phyloP scores from a whole-genome alignment of 2,329 filamentous ascomycete species.

The Furcasterigmium sp. region DNA sequence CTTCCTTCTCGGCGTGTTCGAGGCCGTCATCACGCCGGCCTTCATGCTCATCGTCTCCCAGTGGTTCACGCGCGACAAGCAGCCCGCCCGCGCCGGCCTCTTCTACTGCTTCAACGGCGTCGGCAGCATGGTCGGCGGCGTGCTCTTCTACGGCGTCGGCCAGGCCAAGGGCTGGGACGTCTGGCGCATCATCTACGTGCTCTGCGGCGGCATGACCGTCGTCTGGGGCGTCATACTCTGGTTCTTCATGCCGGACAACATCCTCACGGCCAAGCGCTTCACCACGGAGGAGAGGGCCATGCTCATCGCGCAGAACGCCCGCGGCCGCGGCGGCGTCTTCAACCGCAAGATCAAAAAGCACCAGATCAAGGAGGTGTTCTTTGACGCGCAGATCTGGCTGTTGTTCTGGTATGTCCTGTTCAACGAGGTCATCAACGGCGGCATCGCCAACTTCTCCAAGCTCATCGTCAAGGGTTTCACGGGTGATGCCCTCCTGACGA shows the following conservation, averaged over 20 bases:
- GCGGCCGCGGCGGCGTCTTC: constrained; percentile 31
- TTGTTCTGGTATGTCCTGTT: constrained; percentile 25
- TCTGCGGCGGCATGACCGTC: constrained; percentile 13
- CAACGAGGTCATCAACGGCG: constrained; percentile 18
- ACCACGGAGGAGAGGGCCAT: constrained; percentile 48
- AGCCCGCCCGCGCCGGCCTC: constrained; percentile 10
- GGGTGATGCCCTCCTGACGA: constrained; percentile 30
- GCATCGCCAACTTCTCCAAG: constrained; percentile 12
- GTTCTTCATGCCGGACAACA: constrained; percentile 29
- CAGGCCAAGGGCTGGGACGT: constrained; percentile 10
- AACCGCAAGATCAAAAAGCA: constrained; percentile 31
- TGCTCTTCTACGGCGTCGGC: constrained; percentile 13
- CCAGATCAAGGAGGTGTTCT: constrained; percentile 33
- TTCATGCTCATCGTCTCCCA: constrained; percentile 31
- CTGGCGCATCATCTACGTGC: constrained; percentile 17
- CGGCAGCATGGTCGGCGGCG: constrained; percentile 10
- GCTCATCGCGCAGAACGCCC: constrained; percentile 45
- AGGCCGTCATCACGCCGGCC: constrained; percentile 67
- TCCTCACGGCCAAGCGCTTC: constrained; percentile 46
- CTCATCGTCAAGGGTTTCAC: constrained; percentile 27
- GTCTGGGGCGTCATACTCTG: constrained; percentile 9
- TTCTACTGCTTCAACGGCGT: constrained; percentile 13
- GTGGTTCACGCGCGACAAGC: constrained; percentile 21
- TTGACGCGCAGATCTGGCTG: constrained; percentile 36
- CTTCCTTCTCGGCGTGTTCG: constrained; percentile 62